Evolutionary conservation across 108 stramenopile genomes (phyloP).

Genomic region (Pseudonitzschia delicatissima): DNA sequence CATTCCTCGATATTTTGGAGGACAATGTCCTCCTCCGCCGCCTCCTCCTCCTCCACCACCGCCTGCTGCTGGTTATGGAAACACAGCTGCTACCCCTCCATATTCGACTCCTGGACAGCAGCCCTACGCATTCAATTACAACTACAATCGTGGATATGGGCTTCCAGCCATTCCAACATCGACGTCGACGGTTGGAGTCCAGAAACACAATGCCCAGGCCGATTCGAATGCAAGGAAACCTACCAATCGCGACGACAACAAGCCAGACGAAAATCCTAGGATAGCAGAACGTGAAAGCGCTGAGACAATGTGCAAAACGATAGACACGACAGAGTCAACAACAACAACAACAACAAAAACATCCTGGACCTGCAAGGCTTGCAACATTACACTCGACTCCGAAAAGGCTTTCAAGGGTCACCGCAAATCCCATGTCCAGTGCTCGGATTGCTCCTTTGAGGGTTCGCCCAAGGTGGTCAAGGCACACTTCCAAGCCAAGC

Average conservation of each 20-base stretch:
- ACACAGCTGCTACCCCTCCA: not conserved
- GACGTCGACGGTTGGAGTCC: no score
- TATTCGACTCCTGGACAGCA: not conserved
- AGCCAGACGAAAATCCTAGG: not conserved
- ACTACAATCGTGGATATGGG: not conserved
- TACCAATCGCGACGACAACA: no score
- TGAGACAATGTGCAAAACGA: no score
- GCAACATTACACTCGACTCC: slow-evolving; percentile 38
- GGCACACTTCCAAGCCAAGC: slow-evolving; percentile 44
- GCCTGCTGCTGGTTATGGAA: not conserved
- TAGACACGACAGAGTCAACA: not conserved
- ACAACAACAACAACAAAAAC: not conserved
- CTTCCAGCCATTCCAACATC: not conserved
- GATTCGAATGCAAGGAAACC: no score
- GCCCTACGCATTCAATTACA: not conserved
- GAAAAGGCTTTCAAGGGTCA: slow-evolving; percentile 37
- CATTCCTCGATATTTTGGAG: not conserved
- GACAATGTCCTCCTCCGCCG: not conserved
- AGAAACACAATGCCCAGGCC: no score
- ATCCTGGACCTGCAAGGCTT: slow-evolving; percentile 38
- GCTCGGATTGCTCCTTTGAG: slow-evolving; percentile 46
- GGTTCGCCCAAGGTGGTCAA: slow-evolving; percentile 52
- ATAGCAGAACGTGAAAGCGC: not conserved
- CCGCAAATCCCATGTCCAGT: slow-evolving; percentile 39
- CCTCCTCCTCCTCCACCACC: not conserved